Evolutionary conservation across 2,329 filamentous ascomycete species (phyloP).

Genomic region (Tolypocladium pustulatum): DNA sequence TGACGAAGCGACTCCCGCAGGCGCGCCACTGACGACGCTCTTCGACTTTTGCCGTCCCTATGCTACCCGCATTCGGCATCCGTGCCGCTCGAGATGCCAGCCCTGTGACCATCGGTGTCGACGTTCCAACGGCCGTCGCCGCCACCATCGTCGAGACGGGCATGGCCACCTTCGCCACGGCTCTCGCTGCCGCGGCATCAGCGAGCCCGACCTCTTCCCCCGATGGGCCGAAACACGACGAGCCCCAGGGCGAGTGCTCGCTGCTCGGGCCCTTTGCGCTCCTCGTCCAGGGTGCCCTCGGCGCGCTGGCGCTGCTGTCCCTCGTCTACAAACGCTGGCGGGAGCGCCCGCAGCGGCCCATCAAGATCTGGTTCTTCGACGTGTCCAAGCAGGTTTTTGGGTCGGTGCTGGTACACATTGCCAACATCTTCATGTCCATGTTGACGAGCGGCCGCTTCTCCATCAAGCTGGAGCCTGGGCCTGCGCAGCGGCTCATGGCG

Average conservation of each 20-base stretch:
- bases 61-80: constrained; percentile 1
- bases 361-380: constrained; percentile 98
- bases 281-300: constrained; percentile 78
- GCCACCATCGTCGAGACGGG: not conserved
- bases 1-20: not conserved
- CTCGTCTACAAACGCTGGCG: constrained; percentile 90
- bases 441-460: constrained; percentile 78
- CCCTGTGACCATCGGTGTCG: constrained; percentile 5
- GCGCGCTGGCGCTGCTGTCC: constrained; percentile 69
- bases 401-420: constrained; percentile 79
- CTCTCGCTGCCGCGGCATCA: constrained; percentile 15
- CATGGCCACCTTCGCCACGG: constrained; percentile 7
- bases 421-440: constrained; percentile 95
- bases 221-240: constrained; percentile 18
- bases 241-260: constrained; percentile 65
- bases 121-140: constrained; percentile 5
- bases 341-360: constrained; percentile 78
- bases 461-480: constrained; percentile 44
- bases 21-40: not conserved
- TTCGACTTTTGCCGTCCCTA: not conserved
- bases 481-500: constrained; percentile 25
- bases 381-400: constrained; percentile 96
- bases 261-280: constrained; percentile 86
- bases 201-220: constrained; percentile 16
- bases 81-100: constrained; percentile 1